A percentile compares a stretch with the other conserved stretches of the same genome.
These are phyloP conservation scores for Eruca vesicaria DNA, from an alignment of 441 rosid genomes.

Conservation along the genomic window DNA sequence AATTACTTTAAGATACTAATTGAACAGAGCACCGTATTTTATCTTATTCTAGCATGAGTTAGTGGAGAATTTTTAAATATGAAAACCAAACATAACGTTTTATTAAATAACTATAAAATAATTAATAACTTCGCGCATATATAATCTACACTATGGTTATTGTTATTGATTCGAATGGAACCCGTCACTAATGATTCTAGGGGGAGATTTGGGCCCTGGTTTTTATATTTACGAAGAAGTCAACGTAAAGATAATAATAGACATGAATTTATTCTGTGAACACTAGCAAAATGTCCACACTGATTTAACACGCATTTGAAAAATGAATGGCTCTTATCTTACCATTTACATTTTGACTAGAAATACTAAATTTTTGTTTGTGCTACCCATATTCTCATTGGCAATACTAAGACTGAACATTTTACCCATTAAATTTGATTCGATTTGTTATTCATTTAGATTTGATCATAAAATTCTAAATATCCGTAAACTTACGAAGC, in stretches of 20 bases:
- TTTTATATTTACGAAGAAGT: background rate
- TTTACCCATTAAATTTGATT: too few species aligned
- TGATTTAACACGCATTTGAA: slow-evolving; percentile 14
- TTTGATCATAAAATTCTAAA: too few species aligned
- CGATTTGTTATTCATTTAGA: too few species aligned
- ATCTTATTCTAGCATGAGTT: background rate
- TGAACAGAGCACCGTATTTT: background rate
- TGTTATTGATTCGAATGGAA: background rate
- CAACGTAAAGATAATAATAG: background rate
- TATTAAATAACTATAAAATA: background rate
- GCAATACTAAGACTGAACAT: too few species aligned
- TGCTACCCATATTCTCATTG: background rate
- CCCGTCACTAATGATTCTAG: background rate
- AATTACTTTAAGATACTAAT: background rate
- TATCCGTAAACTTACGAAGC: too few species aligned
- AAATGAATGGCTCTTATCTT: background rate
- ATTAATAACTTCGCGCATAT: background rate
- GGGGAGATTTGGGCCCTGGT: background rate
- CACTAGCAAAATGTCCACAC: slow-evolving; percentile 1
- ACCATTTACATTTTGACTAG: background rate
- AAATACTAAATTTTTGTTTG: background rate
- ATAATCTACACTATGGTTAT: background rate
- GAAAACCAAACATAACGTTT: background rate
- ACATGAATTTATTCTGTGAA: slow-evolving; percentile 8
- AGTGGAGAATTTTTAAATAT: background rate